Evolutionary conservation across 176 grass and related monocot species (phyloP).

Genomic region (Oryza longistaminata): DNA sequence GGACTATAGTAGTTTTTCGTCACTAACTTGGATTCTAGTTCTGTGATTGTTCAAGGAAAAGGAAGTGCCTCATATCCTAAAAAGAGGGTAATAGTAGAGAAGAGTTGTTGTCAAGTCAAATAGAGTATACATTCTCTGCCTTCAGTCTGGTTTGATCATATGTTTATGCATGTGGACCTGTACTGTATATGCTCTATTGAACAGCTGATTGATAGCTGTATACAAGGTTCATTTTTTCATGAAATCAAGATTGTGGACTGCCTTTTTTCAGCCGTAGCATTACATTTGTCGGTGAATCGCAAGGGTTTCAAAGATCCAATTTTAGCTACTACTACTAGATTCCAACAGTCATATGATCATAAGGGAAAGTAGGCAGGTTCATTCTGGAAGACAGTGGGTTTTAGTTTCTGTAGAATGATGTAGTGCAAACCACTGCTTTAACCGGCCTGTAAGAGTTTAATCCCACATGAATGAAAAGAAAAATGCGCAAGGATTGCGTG

Average conservation of each 20-base stretch:
- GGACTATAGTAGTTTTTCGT: neutral
- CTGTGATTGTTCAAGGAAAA: slow-evolving; percentile 20
- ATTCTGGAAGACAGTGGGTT: neutral
- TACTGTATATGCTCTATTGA: neutral
- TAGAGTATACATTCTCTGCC: neutral
- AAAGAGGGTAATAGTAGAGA: neutral
- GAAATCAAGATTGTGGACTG: neutral
- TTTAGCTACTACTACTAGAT: neutral
- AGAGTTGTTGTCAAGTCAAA: neutral
- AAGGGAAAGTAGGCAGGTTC: neutral
- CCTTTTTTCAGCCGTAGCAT: neutral
- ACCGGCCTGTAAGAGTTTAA: neutral
- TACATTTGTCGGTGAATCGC: neutral
- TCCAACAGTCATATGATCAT: neutral
- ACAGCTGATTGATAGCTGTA: neutral
- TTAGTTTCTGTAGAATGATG: neutral
- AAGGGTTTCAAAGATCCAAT: neutral
- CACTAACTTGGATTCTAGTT: slow-evolving; percentile 5
- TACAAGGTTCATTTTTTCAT: neutral
- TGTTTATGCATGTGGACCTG: neutral
- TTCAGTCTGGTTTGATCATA: neutral
- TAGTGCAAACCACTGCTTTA: neutral
- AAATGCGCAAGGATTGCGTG: neutral
- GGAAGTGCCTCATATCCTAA: neutral
- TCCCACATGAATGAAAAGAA: neutral